A percentile compares a stretch with the other conserved stretches of the same genome.
Conservation (phyloP, 1,139 yeast genomes). For the Pichia sp. region DNA sequence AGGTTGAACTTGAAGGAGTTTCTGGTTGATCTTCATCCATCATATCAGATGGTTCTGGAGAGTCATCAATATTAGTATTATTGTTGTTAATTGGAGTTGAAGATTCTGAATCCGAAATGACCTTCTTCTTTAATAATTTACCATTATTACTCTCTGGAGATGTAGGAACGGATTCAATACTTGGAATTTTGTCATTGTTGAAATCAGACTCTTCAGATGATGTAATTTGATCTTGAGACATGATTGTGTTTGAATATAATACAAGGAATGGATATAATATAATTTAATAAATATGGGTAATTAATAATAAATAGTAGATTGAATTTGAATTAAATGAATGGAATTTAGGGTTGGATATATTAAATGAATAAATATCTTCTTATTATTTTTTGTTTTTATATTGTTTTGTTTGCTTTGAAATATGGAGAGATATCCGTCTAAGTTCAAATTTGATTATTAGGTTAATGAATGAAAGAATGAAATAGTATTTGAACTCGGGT, state of each 20-base stretch:
- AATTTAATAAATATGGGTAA: conserved; percentile 3
- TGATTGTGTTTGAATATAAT: background rate
- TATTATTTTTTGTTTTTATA: background rate
- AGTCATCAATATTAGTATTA: conserved; percentile 1
- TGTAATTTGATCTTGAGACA: conserved; percentile 17
- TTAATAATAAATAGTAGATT: too few species aligned
- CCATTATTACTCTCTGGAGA: conserved; percentile 30
- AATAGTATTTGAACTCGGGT: conserved; percentile 30
- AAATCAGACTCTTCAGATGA: conserved; percentile 28
- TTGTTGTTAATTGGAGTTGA: background rate
- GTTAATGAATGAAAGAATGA: background rate
- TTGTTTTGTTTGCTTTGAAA: conserved; percentile 19
- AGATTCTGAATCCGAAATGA: conserved; percentile 4
- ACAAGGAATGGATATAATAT: background rate
- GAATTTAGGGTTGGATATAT: background rate
- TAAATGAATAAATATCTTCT: conserved; percentile 11
- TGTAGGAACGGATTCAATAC: conserved; percentile 21
- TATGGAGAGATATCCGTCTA: conserved; percentile 35
- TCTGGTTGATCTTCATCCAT: conserved; percentile 1
- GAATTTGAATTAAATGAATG: background rate
- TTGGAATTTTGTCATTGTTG: conserved; percentile 19
- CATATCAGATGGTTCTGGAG: conserved; percentile 1
- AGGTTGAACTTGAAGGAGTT: background rate
- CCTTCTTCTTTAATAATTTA: conserved; percentile 26
- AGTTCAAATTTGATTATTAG: conserved; percentile 16